Percentiles rank a stretch among this genome's conserved stretches.
These are phyloP conservation scores for Chaetomiaceae sp. DNA, from an alignment of 2,329 filamentous ascomycete genomes.

Conservation along the genomic window DNA sequence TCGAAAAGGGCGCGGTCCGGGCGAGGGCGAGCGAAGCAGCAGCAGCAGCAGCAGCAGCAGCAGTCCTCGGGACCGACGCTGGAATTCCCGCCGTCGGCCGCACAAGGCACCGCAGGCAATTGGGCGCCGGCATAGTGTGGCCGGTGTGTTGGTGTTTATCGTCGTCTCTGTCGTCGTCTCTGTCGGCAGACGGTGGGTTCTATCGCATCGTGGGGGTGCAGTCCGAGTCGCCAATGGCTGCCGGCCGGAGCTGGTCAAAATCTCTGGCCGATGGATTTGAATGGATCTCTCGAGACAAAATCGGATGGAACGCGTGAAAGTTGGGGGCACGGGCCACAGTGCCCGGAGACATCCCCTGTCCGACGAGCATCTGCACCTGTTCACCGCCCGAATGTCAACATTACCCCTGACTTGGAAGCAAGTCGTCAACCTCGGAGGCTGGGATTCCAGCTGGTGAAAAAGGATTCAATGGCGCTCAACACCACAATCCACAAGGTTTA, in stretches of 20 bases:
- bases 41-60: constrained; percentile 17
- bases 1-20: constrained; percentile 43
- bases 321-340: constrained; percentile 23
- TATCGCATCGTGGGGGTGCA: constrained; percentile 25
- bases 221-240: constrained; percentile 22
- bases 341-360: neutral
- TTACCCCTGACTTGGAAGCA: neutral
- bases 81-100: constrained; percentile 36
- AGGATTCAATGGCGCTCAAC: no score
- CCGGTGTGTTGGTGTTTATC: constrained; percentile 7
- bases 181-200: constrained; percentile 12
- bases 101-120: constrained; percentile 56
- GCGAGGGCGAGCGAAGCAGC: constrained; percentile 27
- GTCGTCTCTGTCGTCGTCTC: constrained; percentile 15
- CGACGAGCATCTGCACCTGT: constrained; percentile 15
- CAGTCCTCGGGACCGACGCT: constrained; percentile 6
- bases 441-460: no score
- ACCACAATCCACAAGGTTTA: neutral
- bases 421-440: no score
- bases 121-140: constrained; percentile 50
- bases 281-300: no score
- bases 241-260: constrained; percentile 18
- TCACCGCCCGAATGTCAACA: constrained; percentile 27
- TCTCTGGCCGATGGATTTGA: constrained; percentile 7
- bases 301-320: constrained; percentile 16